phyloP scores from a whole-genome alignment of 306 rosid species.

The Senna tora region DNA sequence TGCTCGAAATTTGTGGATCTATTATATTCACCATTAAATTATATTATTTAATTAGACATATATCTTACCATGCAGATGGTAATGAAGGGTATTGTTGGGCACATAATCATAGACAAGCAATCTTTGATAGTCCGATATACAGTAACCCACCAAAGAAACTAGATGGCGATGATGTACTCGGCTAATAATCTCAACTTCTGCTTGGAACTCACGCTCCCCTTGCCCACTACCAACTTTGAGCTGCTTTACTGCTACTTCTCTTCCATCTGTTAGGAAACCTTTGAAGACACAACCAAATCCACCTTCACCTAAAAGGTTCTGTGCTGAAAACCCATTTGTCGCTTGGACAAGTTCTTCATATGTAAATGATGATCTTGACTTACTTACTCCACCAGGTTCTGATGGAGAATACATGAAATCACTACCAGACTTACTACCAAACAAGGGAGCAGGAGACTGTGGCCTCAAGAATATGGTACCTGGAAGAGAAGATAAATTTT shows the following conservation, averaged over 20 bases:
- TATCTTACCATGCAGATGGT: slow-evolving; percentile 90
- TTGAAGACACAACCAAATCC: slow-evolving; percentile 98
- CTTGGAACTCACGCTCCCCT: slow-evolving; percentile 87
- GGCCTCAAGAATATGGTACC: slow-evolving; percentile 83
- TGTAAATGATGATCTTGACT: slow-evolving; percentile 76
- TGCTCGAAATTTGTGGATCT: not conserved
- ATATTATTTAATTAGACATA: slow-evolving; percentile 31
- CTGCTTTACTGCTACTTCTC: slow-evolving; percentile 94
- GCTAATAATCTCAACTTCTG: slow-evolving; percentile 97
- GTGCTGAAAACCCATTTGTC: slow-evolving; percentile 70
- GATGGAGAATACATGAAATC: slow-evolving; percentile 67
- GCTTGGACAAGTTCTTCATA: slow-evolving; percentile 88
- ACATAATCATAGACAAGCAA: slow-evolving; percentile 89
- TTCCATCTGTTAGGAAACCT: slow-evolving; percentile 80
- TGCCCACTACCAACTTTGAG: slow-evolving; percentile 92
- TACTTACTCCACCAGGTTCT: slow-evolving; percentile 68
- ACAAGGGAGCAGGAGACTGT: slow-evolving; percentile 59
- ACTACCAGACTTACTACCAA: slow-evolving; percentile 64
- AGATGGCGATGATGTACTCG: slow-evolving; percentile 97
- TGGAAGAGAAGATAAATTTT: slow-evolving; percentile 48
- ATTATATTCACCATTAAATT: slow-evolving; percentile 8
- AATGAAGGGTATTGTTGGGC: slow-evolving; percentile 83
- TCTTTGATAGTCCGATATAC: slow-evolving; percentile 64
- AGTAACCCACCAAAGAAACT: slow-evolving; percentile 95
- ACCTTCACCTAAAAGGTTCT: slow-evolving; percentile 92